phyloP scores from a whole-genome alignment of 352 stramenopile species.

The Vaucheria bursata region DNA sequence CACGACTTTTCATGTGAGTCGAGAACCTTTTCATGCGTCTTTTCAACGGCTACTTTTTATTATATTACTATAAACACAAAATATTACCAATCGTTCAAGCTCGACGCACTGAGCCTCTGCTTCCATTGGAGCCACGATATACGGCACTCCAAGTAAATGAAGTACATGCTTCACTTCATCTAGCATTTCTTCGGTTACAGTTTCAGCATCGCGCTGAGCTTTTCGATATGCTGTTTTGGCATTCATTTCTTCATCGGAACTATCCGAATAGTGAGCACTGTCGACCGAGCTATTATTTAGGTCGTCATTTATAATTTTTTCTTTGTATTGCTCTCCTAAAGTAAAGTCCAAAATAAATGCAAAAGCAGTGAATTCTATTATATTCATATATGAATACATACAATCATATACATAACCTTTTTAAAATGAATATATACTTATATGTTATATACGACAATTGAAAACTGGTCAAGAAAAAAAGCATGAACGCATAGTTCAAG shows the following conservation, averaged over 20 bases:
- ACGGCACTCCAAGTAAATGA: conserved; percentile 92
- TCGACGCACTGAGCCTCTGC: conserved; percentile 94
- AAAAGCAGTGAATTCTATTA: no score
- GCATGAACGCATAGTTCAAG: no score
- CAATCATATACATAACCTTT: no score
- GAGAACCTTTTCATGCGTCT: no score
- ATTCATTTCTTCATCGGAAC: conserved; percentile 45
- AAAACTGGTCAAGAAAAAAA: no score
- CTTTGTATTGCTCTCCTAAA: conserved; percentile 11
- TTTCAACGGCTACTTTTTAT: no score
- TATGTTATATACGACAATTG: no score
- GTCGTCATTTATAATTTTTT: conserved; percentile 6
- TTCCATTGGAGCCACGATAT: conserved; percentile 96
- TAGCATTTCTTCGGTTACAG: conserved; percentile 93
- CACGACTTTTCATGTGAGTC: no score
- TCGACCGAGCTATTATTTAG: conserved; percentile 24
- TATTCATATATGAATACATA: no score
- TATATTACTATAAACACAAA: no score
- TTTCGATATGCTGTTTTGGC: conserved; percentile 57
- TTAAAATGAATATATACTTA: no score
- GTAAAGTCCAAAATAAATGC: background rate
- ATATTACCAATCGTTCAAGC: conserved; percentile 70
- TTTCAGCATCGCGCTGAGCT: conserved; percentile 74
- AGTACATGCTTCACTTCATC: conserved; percentile 89
- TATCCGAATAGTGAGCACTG: no score